Percentiles rank a stretch among this genome's conserved stretches.
phyloP scores from a whole-genome alignment of 164 flowering plant genomes.

The Macadamia tetraphylla region DNA sequence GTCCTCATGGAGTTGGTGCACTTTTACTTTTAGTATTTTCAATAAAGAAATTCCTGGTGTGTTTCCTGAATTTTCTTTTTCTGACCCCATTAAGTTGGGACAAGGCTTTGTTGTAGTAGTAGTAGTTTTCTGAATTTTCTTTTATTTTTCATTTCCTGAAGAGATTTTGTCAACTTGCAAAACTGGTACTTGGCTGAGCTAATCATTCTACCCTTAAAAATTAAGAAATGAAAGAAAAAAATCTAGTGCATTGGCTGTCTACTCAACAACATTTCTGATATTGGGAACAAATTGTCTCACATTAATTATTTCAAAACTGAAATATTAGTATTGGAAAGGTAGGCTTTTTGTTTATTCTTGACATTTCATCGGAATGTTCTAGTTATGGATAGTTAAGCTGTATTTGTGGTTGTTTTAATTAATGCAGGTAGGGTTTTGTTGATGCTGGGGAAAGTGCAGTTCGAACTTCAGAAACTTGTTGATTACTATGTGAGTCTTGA shows the following conservation, averaged over 20 bases:
- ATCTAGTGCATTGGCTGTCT: too few species aligned
- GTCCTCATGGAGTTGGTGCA: neutral
- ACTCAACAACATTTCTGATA: neutral
- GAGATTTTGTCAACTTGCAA: neutral
- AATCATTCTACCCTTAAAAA: too few species aligned
- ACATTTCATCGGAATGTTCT: neutral
- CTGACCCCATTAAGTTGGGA: too few species aligned
- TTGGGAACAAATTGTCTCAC: neutral
- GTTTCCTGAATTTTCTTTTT: neutral
- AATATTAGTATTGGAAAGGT: neutral
- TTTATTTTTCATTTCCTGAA: neutral
- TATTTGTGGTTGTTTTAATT: slow-evolving; percentile 5
- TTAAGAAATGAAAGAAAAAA: too few species aligned
- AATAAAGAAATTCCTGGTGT: neutral
- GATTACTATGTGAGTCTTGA: slow-evolving; percentile 70
- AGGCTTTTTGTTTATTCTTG: neutral
- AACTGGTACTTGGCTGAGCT: too few species aligned
- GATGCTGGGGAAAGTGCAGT: slow-evolving; percentile 83
- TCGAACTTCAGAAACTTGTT: slow-evolving; percentile 72
- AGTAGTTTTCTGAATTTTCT: too few species aligned
- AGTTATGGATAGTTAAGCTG: neutral
- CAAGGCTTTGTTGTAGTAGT: too few species aligned
- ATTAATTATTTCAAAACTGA: neutral
- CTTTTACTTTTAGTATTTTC: neutral
- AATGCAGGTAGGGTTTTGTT: slow-evolving; percentile 64